These are phyloP conservation scores for Collybia sp. DNA, from an alignment of 768 basidiomycete species.

Conservation along the genomic window DNA sequence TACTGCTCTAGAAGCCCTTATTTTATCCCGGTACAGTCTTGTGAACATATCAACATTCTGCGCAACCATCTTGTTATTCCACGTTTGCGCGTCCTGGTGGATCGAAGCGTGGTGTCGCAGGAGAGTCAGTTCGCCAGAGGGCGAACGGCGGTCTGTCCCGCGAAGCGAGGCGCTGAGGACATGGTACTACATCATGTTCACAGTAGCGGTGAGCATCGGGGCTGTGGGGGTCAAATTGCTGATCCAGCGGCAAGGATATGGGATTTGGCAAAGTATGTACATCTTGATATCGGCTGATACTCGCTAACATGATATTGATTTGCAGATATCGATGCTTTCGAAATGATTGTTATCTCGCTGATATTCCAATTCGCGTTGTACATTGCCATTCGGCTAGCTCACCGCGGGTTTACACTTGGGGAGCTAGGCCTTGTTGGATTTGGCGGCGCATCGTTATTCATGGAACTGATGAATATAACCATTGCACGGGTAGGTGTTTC, in stretches of 20 bases:
- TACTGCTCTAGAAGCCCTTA: slow-evolving; percentile 47
- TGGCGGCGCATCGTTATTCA: slow-evolving; percentile 79
- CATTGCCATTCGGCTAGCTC: slow-evolving; percentile 81
- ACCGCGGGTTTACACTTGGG: slow-evolving; percentile 93
- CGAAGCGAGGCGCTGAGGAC: slow-evolving; percentile 63
- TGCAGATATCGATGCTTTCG: slow-evolving; percentile 74
- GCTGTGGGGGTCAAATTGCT: slow-evolving; percentile 46
- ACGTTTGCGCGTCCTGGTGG: slow-evolving; percentile 76
- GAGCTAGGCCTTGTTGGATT: slow-evolving; percentile 88
- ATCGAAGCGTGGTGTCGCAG: slow-evolving; percentile 52
- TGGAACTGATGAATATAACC: slow-evolving; percentile 85
- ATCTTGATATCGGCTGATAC: slow-evolving; percentile 1
- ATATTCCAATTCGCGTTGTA: slow-evolving; percentile 94
- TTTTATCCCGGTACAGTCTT: slow-evolving; percentile 69
- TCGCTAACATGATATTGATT: neutral
- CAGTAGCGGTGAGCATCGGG: slow-evolving; percentile 44
- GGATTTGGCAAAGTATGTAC: slow-evolving; percentile 69
- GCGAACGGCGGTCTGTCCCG: slow-evolving; percentile 73
- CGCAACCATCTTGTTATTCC: slow-evolving; percentile 72
- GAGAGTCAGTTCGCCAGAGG: slow-evolving; percentile 41
- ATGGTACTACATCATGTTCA: slow-evolving; percentile 63
- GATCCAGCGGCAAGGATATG: slow-evolving; percentile 35
- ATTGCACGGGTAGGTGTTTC: slow-evolving; percentile 61
- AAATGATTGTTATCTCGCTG: slow-evolving; percentile 64
- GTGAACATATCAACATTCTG: slow-evolving; percentile 80